phyloP scores from a whole-genome alignment of 306 rosid genomes.

The Argentina anserina region DNA sequence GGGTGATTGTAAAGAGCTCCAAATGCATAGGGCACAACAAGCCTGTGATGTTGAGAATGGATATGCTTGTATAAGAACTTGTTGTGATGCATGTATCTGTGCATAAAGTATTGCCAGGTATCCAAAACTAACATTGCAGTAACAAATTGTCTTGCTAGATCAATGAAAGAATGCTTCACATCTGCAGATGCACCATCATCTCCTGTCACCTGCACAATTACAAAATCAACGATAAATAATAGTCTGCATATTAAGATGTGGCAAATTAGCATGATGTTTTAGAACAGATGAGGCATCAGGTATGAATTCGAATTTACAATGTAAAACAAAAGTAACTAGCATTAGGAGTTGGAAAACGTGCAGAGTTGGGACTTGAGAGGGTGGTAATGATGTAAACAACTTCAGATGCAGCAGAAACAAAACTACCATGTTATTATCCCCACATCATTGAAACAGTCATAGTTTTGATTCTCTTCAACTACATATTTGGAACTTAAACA shows the following conservation, averaged over 20 bases:
- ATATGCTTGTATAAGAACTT: slow-evolving; percentile 90
- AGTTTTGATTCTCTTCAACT: neutral
- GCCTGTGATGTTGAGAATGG: slow-evolving; percentile 90
- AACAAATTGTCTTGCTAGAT: slow-evolving; percentile 58
- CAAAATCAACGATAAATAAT: neutral
- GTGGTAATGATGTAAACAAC: neutral
- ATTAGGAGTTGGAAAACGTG: neutral
- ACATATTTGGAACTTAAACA: neutral
- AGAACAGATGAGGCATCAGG: neutral
- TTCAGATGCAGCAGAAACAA: neutral
- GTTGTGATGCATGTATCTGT: slow-evolving; percentile 95
- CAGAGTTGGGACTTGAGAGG: neutral
- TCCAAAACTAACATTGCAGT: slow-evolving; percentile 88
- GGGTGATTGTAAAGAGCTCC: slow-evolving; percentile 99
- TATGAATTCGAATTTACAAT: neutral
- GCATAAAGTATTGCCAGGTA: slow-evolving; percentile 97
- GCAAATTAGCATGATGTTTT: neutral
- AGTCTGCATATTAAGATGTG: neutral
- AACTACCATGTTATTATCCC: neutral
- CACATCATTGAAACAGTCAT: neutral
- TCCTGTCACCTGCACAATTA: slow-evolving; percentile 58
- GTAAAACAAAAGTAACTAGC: neutral
- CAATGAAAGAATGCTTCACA: slow-evolving; percentile 45
- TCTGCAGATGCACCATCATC: slow-evolving; percentile 34
- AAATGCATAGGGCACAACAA: slow-evolving; percentile 81